Evolutionary conservation across 2,329 filamentous ascomycete species (phyloP), one percentile per base, ranked within the genome.

Genomic region (Penicillium sp.): DNA sequence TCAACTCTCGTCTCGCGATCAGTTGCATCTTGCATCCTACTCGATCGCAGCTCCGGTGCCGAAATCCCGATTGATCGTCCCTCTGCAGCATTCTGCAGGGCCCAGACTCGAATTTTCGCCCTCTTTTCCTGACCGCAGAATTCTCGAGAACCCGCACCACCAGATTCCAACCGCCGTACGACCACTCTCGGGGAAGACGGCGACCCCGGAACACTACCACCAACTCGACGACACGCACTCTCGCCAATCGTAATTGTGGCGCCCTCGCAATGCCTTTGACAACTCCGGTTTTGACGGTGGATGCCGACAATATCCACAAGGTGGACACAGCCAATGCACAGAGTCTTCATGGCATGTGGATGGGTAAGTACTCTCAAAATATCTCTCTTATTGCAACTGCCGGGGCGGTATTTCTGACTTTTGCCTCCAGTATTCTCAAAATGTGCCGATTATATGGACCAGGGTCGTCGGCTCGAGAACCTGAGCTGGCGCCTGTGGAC

Each of bases 311-410:
- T 56, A 90, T 98, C 65, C 87, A 93, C 75, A 88, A 94, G 66
- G 88, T 97, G 60, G 90, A 97, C 70, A 95, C 91, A 1, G 79
- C 84, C 54, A 94, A 94, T 66, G 84, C 87, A 18, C 87, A 94
- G 70, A 94, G 90, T 63, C 80, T 97, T 36, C 94, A 93, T 71
- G 90, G 87, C 74, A 94, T 97, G 80, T 95, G 90, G 89, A 91
- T 88, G 66, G 87, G 89, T 94, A 71, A 79, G 86, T 77, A 14
- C 11, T n/a, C 5, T 6, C 14, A 13, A 6, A 27, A 13, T n/a
- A n/a, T n/a, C n/a, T n/a, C n/a, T n/a, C n/a, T 27, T n/a, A 7
- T 27, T 27, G 25, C 6, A 4, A 6, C 11, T 9, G 25, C 10
- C 11, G 11, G 14, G 5, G 25, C 11, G 25, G 25, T 27, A 13